phyloP scores from a whole-genome alignment of 2,329 filamentous ascomycete species.

The Fusarium azukiicola region DNA sequence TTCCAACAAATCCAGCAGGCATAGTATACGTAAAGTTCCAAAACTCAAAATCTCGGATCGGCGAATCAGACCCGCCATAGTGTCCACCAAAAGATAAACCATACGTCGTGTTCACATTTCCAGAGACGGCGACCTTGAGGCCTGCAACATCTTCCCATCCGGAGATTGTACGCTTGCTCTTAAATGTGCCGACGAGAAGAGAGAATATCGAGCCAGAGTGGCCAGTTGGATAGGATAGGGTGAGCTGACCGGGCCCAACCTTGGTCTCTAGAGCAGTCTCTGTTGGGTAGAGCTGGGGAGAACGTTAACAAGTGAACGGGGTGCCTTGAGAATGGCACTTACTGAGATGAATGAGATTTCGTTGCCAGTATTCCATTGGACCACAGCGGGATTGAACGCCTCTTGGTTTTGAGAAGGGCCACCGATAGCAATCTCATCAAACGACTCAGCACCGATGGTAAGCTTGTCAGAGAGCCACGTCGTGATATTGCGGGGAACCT shows the following conservation, averaged over 20 bases:
- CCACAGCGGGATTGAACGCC: conserved; percentile 79
- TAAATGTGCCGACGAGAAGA: conserved; percentile 71
- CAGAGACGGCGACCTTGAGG: conserved; percentile 67
- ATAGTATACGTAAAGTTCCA: conserved; percentile 70
- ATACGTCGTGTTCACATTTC: conserved; percentile 66
- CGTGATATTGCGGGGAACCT: conserved; percentile 77
- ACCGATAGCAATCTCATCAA: conserved; percentile 76
- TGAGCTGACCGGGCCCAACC: conserved; percentile 58
- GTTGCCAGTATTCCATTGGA: conserved; percentile 75
- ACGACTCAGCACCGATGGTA: conserved; percentile 80
- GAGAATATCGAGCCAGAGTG: conserved; percentile 72
- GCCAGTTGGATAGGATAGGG: conserved; percentile 75
- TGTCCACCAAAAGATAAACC: conserved; percentile 67
- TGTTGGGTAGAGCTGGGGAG: conserved; percentile 63
- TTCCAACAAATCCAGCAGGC: conserved; percentile 53
- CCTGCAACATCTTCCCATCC: conserved; percentile 73
- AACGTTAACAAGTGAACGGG: conserved; percentile 61
- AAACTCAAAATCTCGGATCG: conserved; percentile 66
- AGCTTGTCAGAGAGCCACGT: conserved; percentile 77
- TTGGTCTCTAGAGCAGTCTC: conserved; percentile 44
- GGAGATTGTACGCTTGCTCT: conserved; percentile 65
- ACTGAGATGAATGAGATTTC: conserved; percentile 58
- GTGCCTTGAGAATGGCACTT: conserved; percentile 54
- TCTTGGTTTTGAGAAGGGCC: conserved; percentile 73
- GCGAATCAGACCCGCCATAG: conserved; percentile 57